A percentile compares a stretch with the other conserved stretches of the same genome.
phyloP scores from a whole-genome alignment of 2,329 filamentous ascomycete species.

The Nigrospora oryzae region DNA sequence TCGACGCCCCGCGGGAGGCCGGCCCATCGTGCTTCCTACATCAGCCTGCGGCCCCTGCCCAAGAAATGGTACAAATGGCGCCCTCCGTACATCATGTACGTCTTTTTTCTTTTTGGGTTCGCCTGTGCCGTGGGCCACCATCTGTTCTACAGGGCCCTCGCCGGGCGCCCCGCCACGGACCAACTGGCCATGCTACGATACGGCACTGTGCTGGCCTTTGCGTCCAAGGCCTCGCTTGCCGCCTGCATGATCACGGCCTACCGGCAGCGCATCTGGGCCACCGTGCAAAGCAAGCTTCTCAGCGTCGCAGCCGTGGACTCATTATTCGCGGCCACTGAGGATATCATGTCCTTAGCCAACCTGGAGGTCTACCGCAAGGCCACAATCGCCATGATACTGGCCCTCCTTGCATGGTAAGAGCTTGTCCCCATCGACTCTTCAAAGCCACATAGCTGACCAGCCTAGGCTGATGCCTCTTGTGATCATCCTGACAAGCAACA shows the following conservation, averaged over 20 bases:
- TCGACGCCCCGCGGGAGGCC: background rate
- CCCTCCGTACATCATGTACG: slow-evolving; percentile 25
- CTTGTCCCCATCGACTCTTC: background rate
- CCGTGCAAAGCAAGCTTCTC: slow-evolving; percentile 19
- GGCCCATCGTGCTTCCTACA: no score
- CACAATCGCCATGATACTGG: slow-evolving; percentile 23
- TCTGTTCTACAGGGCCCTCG: slow-evolving; percentile 23
- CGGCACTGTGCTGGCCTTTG: slow-evolving; percentile 28
- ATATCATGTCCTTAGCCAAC: slow-evolving; percentile 19
- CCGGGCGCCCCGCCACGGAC: slow-evolving; percentile 21
- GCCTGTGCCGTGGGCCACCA: slow-evolving; percentile 27
- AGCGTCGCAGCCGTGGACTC: slow-evolving; percentile 21
- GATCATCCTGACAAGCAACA: slow-evolving; percentile 28
- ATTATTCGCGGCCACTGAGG: slow-evolving; percentile 22
- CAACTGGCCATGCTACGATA: slow-evolving; percentile 29
- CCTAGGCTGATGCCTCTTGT: slow-evolving; percentile 24
- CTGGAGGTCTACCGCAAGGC: slow-evolving; percentile 20
- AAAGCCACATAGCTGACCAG: background rate
- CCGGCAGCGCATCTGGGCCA: slow-evolving; percentile 22
- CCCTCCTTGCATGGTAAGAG: slow-evolving; percentile 23
- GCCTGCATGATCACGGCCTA: slow-evolving; percentile 24
- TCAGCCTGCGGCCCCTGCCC: background rate
- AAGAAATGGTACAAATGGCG: slow-evolving; percentile 24
- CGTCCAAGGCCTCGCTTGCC: slow-evolving; percentile 27
- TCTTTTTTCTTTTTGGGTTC: slow-evolving; percentile 25